Percentiles rank a stretch among this genome's conserved stretches.
Conservation (phyloP, 2,329 filamentous ascomycete genomes). For the Alternaria panax region DNA sequence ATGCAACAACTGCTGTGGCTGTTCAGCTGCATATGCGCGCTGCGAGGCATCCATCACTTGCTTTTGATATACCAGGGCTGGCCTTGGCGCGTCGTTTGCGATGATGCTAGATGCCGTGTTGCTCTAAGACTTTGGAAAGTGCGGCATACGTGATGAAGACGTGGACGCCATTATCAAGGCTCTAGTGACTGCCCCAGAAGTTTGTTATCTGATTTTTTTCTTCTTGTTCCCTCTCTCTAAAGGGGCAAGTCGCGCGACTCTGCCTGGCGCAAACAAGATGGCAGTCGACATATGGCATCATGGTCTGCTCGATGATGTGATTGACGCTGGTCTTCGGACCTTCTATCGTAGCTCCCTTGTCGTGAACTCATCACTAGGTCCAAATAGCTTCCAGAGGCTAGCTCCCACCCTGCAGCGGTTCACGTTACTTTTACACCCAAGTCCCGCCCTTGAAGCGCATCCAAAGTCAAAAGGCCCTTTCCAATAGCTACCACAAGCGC, state of each 20-base stretch:
- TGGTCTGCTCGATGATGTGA: neutral
- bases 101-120: too few relatives aligned
- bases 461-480: conserved; percentile 14
- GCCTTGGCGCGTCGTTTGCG: neutral
- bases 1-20: neutral
- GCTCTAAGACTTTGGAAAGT: too few relatives aligned
- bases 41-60: conserved; percentile 7
- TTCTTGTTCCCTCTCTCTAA: too few relatives aligned
- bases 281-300: neutral
- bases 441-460: neutral
- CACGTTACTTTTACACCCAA: neutral
- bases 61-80: conserved; percentile 6
- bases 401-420: conserved; percentile 2
- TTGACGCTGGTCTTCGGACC: conserved; percentile 5
- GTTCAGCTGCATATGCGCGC: conserved; percentile 10
- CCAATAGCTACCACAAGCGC: conserved; percentile 24
- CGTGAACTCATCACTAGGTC: conserved; percentile 4
- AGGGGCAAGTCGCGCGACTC: too few relatives aligned
- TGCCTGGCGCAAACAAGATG: too few relatives aligned
- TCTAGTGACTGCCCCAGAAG: too few relatives aligned
- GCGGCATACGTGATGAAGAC: too few relatives aligned
- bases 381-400: neutral
- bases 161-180: too few relatives aligned
- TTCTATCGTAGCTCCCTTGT: conserved; percentile 1
- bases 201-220: too few relatives aligned